These are phyloP conservation scores for Penicillium sp. DNA, from an alignment of 2,329 filamentous ascomycete genomes.

Conservation along the genomic window DNA sequence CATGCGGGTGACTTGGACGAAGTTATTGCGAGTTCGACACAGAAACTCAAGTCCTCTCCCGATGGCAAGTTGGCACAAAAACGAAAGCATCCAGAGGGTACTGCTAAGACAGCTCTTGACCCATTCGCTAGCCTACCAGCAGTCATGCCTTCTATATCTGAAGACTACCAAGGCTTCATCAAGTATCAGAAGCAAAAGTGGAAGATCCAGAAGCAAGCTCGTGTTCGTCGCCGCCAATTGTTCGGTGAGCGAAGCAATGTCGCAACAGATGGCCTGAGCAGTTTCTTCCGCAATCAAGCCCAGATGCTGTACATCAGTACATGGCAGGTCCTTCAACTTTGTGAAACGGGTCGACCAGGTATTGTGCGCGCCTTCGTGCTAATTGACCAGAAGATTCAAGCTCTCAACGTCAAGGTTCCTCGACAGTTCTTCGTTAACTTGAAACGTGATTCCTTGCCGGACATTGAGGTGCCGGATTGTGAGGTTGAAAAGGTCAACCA, in stretches of 20 bases:
- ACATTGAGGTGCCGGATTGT: slow-evolving; percentile 84
- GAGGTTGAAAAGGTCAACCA: slow-evolving; percentile 91
- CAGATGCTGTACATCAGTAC: slow-evolving; percentile 87
- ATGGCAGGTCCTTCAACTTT: slow-evolving; percentile 92
- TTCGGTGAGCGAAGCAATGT: slow-evolving; percentile 80
- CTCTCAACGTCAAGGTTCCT: slow-evolving; percentile 84
- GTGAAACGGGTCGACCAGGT: slow-evolving; percentile 79
- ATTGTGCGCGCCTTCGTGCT: slow-evolving; percentile 87
- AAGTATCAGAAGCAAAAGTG: slow-evolving; percentile 98
- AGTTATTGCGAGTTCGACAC: slow-evolving; percentile 64
- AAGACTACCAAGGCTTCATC: slow-evolving; percentile 86
- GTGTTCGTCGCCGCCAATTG: slow-evolving; percentile 80
- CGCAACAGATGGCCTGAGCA: slow-evolving; percentile 64
- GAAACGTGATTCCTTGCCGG: slow-evolving; percentile 81
- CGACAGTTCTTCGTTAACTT: slow-evolving; percentile 90
- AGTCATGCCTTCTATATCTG: slow-evolving; percentile 79
- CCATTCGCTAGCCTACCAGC: slow-evolving; percentile 81
- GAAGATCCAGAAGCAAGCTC: slow-evolving; percentile 94
- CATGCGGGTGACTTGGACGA: slow-evolving; percentile 75
- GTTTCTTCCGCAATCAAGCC: slow-evolving; percentile 87
- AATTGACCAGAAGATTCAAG: slow-evolving; percentile 90
- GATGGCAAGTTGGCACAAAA: slow-evolving; percentile 64
- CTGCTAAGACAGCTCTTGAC: slow-evolving; percentile 65
- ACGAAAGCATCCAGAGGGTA: slow-evolving; percentile 72
- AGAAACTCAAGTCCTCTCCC: slow-evolving; percentile 66